phyloP scores from a whole-genome alignment of 805 yeast genomes.

The Pichia occidentalis region DNA sequence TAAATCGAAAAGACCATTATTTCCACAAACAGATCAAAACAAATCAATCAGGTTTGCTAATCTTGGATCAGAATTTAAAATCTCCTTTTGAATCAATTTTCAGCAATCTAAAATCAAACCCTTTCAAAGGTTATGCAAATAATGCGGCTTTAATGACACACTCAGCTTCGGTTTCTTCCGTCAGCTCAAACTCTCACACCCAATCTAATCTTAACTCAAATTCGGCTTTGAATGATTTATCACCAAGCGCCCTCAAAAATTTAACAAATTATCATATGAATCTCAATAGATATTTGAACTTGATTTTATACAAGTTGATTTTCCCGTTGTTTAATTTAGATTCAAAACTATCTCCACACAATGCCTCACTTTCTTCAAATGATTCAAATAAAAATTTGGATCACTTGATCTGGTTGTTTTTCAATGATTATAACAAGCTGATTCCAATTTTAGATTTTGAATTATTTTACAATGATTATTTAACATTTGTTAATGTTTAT shows the following conservation, averaged over 20 bases:
- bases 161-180: constrained; percentile 2
- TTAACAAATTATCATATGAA: constrained; percentile 32
- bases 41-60: constrained; percentile 18
- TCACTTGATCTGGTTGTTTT: constrained; percentile 41
- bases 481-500: constrained; percentile 39
- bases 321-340: constrained; percentile 24
- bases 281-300: constrained; percentile 30
- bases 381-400: constrained; percentile 33
- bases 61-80: constrained; percentile 26
- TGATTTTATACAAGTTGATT: constrained; percentile 29
- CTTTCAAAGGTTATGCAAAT: constrained; percentile 27
- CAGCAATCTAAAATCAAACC: constrained; percentile 20
- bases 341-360: constrained; percentile 9
- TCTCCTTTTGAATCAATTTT: constrained; percentile 22
- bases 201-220: no score
- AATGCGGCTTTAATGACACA: neutral
- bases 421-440: constrained; percentile 46
- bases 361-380: constrained; percentile 1
- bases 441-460: constrained; percentile 51
- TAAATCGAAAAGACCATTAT: constrained; percentile 1
- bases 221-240: constrained; percentile 1
- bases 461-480: constrained; percentile 45
- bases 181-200: no score
- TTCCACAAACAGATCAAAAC: constrained; percentile 12
- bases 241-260: constrained; percentile 11